Evolutionary conservation across 768 basidiomycete genomes (phyloP).

Genomic region (Candolleomyces eurysporus): DNA sequence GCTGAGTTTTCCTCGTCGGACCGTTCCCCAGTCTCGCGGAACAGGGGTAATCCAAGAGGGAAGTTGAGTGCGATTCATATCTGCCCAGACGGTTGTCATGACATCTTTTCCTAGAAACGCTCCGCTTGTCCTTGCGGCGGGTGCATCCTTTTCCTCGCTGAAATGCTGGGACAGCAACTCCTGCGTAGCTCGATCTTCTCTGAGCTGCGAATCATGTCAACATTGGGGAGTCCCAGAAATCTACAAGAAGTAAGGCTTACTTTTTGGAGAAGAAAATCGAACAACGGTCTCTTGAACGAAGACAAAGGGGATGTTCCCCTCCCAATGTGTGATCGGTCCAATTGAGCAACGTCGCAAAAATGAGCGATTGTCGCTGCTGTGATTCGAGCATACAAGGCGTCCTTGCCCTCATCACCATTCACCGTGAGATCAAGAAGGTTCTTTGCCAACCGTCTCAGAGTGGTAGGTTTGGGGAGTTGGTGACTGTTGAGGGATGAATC

Average conservation of each 20-base stretch:
- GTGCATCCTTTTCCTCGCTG: neutral
- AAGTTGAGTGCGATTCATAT: conserved; percentile 25
- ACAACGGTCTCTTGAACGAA: no score
- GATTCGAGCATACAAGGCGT: neutral
- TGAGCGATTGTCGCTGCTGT: neutral
- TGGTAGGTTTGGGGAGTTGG: neutral
- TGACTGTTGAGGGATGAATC: neutral
- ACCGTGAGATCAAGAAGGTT: neutral
- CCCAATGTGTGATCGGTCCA: no score
- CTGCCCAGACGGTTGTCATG: conserved; percentile 24
- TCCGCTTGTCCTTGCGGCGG: neutral
- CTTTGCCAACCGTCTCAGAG: neutral
- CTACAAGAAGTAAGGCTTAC: no score
- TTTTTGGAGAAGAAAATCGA: no score
- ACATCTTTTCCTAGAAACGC: conserved; percentile 27
- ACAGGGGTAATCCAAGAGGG: conserved; percentile 29
- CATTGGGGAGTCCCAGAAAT: no score
- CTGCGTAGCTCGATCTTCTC: neutral
- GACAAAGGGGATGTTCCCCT: no score
- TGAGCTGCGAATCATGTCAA: no score
- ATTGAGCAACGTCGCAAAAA: neutral
- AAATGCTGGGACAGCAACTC: no score
- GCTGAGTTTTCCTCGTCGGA: conserved; percentile 27
- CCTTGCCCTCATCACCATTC: neutral
- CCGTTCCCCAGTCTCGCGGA: conserved; percentile 30